phyloP scores from a whole-genome alignment of 164 flowering plant species.

The Kingdonia uniflora region DNA sequence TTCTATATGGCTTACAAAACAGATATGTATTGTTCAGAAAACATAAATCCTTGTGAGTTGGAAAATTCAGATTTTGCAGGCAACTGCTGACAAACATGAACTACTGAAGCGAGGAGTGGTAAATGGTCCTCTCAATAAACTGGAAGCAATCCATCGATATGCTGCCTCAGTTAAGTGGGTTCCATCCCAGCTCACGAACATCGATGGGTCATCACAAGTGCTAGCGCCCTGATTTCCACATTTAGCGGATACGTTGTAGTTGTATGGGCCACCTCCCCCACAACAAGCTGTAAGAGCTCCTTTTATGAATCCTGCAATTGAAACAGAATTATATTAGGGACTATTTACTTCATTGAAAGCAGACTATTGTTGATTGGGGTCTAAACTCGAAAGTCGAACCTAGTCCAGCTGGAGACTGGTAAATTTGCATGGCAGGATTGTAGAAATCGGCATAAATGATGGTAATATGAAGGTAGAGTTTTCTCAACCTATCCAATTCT shows the following conservation, averaged over 20 bases:
- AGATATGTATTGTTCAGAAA: no score
- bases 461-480: constrained; percentile 17
- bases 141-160: constrained; percentile 1
- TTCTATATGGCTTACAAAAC: no score
- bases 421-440: constrained; percentile 24
- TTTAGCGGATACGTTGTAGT: not conserved
- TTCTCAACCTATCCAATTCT: constrained; percentile 14
- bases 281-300: constrained; percentile 7
- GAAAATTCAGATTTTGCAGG: no score
- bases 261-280: constrained; percentile 14
- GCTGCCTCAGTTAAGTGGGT: constrained; percentile 13
- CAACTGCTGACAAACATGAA: no score
- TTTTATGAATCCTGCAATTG: no score
- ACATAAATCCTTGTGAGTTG: no score
- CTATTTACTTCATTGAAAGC: no score
- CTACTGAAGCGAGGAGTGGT: not conserved
- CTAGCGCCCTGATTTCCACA: not conserved
- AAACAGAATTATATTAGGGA: no score
- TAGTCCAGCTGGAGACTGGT: constrained; percentile 11
- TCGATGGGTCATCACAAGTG: constrained; percentile 9
- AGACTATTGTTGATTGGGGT: no score
- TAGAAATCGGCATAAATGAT: constrained; percentile 41
- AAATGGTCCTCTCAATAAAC: not conserved
- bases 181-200: constrained; percentile 13
- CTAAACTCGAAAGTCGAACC: no score